Evolutionary conservation across 2,329 filamentous ascomycete genomes (phyloP).

Genomic region (Phoma herbarum): DNA sequence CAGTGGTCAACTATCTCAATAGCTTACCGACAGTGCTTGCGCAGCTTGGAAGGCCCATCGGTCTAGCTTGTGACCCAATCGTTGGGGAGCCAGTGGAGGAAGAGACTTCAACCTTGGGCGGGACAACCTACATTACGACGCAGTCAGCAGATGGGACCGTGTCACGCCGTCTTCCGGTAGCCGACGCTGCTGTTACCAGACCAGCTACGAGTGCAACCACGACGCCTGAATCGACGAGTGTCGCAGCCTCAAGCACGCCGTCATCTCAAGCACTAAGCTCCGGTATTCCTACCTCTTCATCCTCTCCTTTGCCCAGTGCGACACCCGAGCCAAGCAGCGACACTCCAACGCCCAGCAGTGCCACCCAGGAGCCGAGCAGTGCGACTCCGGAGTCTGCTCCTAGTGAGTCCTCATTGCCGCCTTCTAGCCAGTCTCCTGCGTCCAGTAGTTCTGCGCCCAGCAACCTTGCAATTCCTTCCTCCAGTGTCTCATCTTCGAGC

Average conservation of each 20-base stretch:
- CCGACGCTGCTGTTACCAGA: neutral
- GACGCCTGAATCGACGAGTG: constrained; percentile 15
- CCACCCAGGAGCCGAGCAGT: constrained; percentile 17
- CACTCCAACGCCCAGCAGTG: constrained; percentile 19
- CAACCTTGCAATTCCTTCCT: constrained; percentile 3
- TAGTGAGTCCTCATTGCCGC: constrained; percentile 10
- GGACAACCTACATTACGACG: no score
- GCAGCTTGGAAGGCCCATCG: constrained; percentile 43
- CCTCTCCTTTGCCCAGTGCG: constrained; percentile 24
- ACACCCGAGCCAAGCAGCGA: constrained; percentile 26
- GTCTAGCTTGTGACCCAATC: constrained; percentile 47
- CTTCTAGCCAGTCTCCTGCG: constrained; percentile 9
- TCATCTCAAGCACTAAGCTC: constrained; percentile 3
- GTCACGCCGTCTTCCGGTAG: no score
- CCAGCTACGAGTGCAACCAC: constrained; percentile 15
- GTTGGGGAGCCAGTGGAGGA: neutral
- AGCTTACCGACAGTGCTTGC: constrained; percentile 36
- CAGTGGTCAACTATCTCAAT: constrained; percentile 45
- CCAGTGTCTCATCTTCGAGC: constrained; percentile 18
- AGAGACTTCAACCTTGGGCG: no score
- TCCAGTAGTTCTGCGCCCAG: neutral
- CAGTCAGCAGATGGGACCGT: constrained; percentile 6
- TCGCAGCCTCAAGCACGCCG: constrained; percentile 2
- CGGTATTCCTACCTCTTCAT: constrained; percentile 16
- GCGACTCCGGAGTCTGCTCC: constrained; percentile 18